Base-by-base conservation (phyloP, 257 asterid species). In the Primulina eburnea region DNA sequence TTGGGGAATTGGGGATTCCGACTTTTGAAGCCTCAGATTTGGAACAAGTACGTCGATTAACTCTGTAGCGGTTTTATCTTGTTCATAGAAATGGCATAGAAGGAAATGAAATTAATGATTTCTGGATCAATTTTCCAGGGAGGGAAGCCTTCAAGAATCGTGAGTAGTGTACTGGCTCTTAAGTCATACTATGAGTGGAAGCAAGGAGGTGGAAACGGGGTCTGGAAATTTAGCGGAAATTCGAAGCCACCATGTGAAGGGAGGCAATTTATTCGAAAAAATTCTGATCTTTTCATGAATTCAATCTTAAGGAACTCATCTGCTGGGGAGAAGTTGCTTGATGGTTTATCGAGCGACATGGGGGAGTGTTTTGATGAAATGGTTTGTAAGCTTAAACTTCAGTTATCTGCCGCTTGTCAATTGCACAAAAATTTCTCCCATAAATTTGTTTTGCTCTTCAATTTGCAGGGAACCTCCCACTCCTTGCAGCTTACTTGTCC, bases 1-100 rank as follows among this genome's bases (percentile, higher is more conserved):
- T 86, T 62, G 89, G 80, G 79, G 86, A 86, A 58, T 80, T 90
- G 86, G 96, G 96, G 61, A 81, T 93, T 71, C 97, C 97, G 17
- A 80, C 95, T 24, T 93, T 93, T 62, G 95, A 93, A 80, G 92
- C 89, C 40, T 89, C 96, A 68, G 99, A 93, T 77, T 80, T 93
- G 75, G 97, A 85, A 80, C 85, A 84, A 87, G 99, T 87, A 75
- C 35, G 82, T 64, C 50, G 65, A 58, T 60, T 37, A 20, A 2
- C 64, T 65, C 47, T 24, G 34, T 28, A 56, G 43, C 43, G 6
- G 7, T 35, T 7, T 35, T 7, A 35, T 35, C 43, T 35, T 35
- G 33, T 9, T 38, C 14, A 38, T 38, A 38, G 16, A 38, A 38
- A 38, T 8, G 50, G 16, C 50, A 38, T 9, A 38, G 16, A 38